These are phyloP conservation scores for Candida multigemmis DNA, from an alignment of 805 yeast species.

Conservation along the genomic window DNA sequence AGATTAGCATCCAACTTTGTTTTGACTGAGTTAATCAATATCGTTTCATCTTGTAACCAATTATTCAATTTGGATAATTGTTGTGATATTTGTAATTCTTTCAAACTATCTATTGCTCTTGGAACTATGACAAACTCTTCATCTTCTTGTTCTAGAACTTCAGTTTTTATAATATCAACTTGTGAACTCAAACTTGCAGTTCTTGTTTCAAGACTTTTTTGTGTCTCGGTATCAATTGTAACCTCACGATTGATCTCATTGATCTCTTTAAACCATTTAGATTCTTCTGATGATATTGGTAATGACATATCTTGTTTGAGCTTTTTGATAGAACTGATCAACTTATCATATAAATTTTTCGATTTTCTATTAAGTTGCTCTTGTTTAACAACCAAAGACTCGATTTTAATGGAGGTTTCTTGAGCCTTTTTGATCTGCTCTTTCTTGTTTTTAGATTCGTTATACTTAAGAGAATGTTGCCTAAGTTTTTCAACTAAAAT, in stretches of 20 bases:
- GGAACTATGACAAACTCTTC: no score
- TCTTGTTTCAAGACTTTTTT: slow-evolving; percentile 5
- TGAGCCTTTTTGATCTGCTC: slow-evolving; percentile 4
- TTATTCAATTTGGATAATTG: slow-evolving; percentile 7
- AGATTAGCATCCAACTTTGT: slow-evolving; percentile 6
- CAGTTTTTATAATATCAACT: slow-evolving; percentile 8
- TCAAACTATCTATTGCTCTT: slow-evolving; percentile 6
- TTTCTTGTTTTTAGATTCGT: slow-evolving; percentile 5
- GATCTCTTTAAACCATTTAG: slow-evolving; percentile 27
- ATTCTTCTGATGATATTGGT: slow-evolving; percentile 27
- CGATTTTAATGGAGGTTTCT: background rate
- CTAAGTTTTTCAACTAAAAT: no score
- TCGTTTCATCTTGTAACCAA: slow-evolving; percentile 12
- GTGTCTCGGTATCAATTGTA: slow-evolving; percentile 4
- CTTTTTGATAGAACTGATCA: slow-evolving; percentile 14
- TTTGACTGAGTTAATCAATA: slow-evolving; percentile 8
- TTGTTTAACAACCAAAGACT: slow-evolving; percentile 11
- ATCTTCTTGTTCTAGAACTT: no score
- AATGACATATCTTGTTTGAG: slow-evolving; percentile 11
- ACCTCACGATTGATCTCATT: slow-evolving; percentile 12
- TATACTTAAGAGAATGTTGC: no score
- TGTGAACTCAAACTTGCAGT: slow-evolving; percentile 11
- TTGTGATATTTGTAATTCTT: slow-evolving; percentile 8
- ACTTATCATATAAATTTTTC: slow-evolving; percentile 10
- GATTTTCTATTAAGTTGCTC: slow-evolving; percentile 10